Conservation (phyloP, 495 filamentous ascomycete genomes). For the Penicillium soppii region DNA sequence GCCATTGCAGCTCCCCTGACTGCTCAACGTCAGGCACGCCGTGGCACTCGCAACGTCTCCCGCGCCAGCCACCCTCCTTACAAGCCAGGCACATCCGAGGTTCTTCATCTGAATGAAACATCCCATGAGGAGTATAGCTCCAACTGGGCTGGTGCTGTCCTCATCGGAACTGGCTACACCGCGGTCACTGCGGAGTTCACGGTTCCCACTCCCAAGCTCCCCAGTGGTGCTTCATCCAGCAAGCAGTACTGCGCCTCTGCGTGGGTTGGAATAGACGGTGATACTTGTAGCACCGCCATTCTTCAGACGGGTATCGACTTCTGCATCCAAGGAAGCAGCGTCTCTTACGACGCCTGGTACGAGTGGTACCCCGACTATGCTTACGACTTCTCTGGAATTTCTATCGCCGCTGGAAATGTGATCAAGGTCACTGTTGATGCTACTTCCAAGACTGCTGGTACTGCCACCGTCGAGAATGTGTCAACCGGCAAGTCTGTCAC, state of each 20-base stretch:
- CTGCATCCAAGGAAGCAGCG: conserved; percentile 29
- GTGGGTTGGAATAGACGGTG: conserved; percentile 56
- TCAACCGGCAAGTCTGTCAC: conserved; percentile 46
- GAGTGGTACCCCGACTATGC: conserved; percentile 56
- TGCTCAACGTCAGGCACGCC: conserved; percentile 3
- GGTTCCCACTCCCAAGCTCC: conserved; percentile 40
- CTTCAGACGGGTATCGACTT: conserved; percentile 57
- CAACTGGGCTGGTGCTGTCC: conserved; percentile 53
- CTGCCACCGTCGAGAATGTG: conserved; percentile 45
- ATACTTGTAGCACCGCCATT: conserved; percentile 46
- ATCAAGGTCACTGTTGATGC: conserved; percentile 48
- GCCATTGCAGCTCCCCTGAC: conserved; percentile 26
- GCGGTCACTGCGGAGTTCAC: conserved; percentile 45
- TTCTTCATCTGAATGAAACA: background rate
- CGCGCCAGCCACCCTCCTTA: too few species aligned
- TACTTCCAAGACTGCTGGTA: conserved; percentile 37
- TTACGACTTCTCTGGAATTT: conserved; percentile 24
- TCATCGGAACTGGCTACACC: conserved; percentile 40
- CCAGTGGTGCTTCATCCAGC: conserved; percentile 35
- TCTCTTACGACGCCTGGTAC: conserved; percentile 53
- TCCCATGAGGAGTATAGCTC: conserved; percentile 34
- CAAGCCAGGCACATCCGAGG: too few species aligned
- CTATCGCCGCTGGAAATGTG: conserved; percentile 34
- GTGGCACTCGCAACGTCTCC: too few species aligned
- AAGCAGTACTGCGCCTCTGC: conserved; percentile 42